Conservation (phyloP, 164 flowering plant genomes). For the Litsea cubeba region DNA sequence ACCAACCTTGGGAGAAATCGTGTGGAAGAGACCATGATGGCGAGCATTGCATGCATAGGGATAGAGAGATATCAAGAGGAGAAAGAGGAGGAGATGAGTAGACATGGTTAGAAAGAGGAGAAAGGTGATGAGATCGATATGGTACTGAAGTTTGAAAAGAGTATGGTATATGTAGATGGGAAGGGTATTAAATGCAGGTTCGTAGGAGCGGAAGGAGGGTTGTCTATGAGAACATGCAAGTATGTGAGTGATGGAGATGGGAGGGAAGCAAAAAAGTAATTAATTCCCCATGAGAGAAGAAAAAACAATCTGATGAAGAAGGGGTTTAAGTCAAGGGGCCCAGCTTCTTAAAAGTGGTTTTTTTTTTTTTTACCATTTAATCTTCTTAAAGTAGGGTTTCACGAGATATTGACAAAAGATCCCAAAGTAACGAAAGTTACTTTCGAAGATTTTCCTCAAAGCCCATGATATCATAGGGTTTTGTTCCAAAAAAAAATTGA, state of each 20-base stretch:
- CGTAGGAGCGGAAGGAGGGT: constrained; percentile 18
- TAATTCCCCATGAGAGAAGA: not conserved
- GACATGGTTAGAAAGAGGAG: constrained; percentile 14
- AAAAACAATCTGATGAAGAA: not conserved
- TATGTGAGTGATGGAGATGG: constrained; percentile 37
- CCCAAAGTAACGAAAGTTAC: too few relatives aligned
- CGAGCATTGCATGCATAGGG: constrained; percentile 39
- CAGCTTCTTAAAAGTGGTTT: too few relatives aligned
- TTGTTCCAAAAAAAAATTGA: too few relatives aligned
- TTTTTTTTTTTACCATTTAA: too few relatives aligned
- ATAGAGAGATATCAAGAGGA: constrained; percentile 26
- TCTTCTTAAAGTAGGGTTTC: too few relatives aligned
- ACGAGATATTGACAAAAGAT: too few relatives aligned
- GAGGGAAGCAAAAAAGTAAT: constrained; percentile 11
- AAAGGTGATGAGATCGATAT: not conserved
- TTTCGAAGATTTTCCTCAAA: too few relatives aligned
- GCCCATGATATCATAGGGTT: too few relatives aligned
- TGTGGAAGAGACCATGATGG: constrained; percentile 6
- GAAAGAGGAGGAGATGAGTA: constrained; percentile 18
- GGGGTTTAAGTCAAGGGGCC: too few relatives aligned
- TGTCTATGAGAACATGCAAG: constrained; percentile 49
- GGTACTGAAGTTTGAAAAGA: not conserved
- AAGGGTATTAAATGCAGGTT: constrained; percentile 51
- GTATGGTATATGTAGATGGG: constrained; percentile 33
- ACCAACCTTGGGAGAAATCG: constrained; percentile 26